phyloP scores from a whole-genome alignment of 495 filamentous ascomycete genomes.

The Neurospora sp. region DNA sequence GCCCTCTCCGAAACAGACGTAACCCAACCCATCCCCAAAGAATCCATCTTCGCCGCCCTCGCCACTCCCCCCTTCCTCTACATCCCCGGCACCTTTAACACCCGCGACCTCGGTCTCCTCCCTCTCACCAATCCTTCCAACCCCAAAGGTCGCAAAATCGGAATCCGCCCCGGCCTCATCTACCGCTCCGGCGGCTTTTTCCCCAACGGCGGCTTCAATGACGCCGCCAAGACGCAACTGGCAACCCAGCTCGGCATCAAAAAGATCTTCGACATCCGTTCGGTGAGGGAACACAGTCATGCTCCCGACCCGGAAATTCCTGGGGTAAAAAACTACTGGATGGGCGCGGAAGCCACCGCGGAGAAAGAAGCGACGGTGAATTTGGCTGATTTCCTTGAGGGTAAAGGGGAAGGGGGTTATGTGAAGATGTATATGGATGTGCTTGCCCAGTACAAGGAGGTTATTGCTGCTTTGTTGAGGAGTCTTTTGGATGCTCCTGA shows the following conservation, averaged over 20 bases:
- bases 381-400: conserved; percentile 26
- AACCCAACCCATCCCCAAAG: conserved; percentile 16
- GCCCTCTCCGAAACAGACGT: conserved; percentile 29
- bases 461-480: conserved; percentile 26
- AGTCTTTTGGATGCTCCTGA: conserved; percentile 28
- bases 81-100: conserved; percentile 42
- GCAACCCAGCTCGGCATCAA: conserved; percentile 26
- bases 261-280: conserved; percentile 36
- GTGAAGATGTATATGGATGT: conserved; percentile 33
- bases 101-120: conserved; percentile 44
- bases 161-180: conserved; percentile 31
- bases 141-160: not conserved
- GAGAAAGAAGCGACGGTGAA: conserved; percentile 22
- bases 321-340: conserved; percentile 32
- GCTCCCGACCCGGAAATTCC: conserved; percentile 28
- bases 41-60: conserved; percentile 20
- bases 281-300: conserved; percentile 21
- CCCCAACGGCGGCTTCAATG: conserved; percentile 15
- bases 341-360: conserved; percentile 4
- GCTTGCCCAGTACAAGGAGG: conserved; percentile 23
- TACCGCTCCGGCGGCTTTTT: conserved; percentile 43
- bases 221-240: conserved; percentile 26
- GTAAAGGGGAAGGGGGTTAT: conserved; percentile 30
- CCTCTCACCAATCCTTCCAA: not conserved
- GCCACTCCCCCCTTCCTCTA: conserved; percentile 42